Evolutionary conservation across 2,329 filamentous ascomycete genomes (phyloP).

Genomic region (Sphaerostilbella broomeana): DNA sequence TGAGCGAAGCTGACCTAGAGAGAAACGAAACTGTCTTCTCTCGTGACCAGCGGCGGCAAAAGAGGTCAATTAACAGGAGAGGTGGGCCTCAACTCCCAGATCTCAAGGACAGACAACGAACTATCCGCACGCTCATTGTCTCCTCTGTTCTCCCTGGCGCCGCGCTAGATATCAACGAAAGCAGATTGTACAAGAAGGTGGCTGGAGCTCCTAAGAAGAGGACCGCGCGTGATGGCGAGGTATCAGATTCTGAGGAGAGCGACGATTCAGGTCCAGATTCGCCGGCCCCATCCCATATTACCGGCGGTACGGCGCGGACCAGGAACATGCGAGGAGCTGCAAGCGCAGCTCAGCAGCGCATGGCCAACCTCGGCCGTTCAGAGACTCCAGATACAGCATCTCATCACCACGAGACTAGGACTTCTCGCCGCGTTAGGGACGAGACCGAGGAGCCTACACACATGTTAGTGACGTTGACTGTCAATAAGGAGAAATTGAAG

Average conservation of each 20-base stretch:
- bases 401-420: slow-evolving; percentile 67
- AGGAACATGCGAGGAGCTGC: slow-evolving; percentile 86
- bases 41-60: slow-evolving; percentile 87
- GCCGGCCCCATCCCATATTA: slow-evolving; percentile 66
- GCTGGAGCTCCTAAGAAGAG: slow-evolving; percentile 55
- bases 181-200: slow-evolving; percentile 75
- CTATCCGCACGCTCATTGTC: slow-evolving; percentile 85
- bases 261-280: slow-evolving; percentile 83
- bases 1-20: slow-evolving; percentile 85
- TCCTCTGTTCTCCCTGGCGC: slow-evolving; percentile 89
- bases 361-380: slow-evolving; percentile 75
- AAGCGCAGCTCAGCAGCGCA: slow-evolving; percentile 76
- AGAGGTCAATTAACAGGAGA: slow-evolving; percentile 87
- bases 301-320: slow-evolving; percentile 73
- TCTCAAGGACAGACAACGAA: slow-evolving; percentile 88
- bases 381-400: slow-evolving; percentile 76
- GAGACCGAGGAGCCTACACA: slow-evolving; percentile 70
- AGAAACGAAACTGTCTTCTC: slow-evolving; percentile 88
- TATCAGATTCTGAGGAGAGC: slow-evolving; percentile 85
- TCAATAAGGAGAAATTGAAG: slow-evolving; percentile 64
- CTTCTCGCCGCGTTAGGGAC: slow-evolving; percentile 61
- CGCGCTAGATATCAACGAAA: slow-evolving; percentile 72
- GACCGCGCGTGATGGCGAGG: slow-evolving; percentile 54
- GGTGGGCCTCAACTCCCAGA: slow-evolving; percentile 93
- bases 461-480: slow-evolving; percentile 67